Evolutionary conservation across 306 rosid species (phyloP).

Genomic region (Crotalaria pallida): DNA sequence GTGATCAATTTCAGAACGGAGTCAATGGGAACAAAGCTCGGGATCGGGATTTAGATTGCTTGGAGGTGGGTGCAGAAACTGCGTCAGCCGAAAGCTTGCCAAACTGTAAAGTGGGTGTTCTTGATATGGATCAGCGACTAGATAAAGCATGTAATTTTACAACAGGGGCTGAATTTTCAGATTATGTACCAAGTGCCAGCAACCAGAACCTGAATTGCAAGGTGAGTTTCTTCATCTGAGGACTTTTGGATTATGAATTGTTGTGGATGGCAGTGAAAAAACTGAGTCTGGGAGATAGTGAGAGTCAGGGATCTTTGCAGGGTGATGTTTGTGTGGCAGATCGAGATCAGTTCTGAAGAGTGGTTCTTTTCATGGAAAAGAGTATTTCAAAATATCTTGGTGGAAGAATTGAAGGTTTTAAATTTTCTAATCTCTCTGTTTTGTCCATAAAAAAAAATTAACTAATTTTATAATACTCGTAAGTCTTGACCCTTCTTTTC

Average conservation of each 20-base stretch:
- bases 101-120: constrained; percentile 39
- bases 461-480: constrained; percentile 10
- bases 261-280: constrained; percentile 66
- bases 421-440: constrained; percentile 37
- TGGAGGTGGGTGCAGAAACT: constrained; percentile 30
- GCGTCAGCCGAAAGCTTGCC: constrained; percentile 28
- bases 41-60: constrained; percentile 37
- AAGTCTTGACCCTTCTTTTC: constrained; percentile 1
- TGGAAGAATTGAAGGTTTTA: constrained; percentile 73
- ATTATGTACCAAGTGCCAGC: constrained; percentile 44
- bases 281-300: constrained; percentile 64
- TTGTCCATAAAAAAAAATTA: constrained; percentile 7
- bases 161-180: constrained; percentile 39
- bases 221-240: constrained; percentile 81
- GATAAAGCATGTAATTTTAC: constrained; percentile 44
- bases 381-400: constrained; percentile 43
- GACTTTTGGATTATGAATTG: constrained; percentile 59
- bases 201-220: constrained; percentile 59
- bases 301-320: constrained; percentile 74
- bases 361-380: constrained; percentile 40
- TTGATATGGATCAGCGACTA: constrained; percentile 38
- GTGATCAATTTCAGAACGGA: constrained; percentile 46
- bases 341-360: constrained; percentile 45
- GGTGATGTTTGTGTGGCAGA: constrained; percentile 54
- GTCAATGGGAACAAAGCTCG: constrained; percentile 32